Evolutionary conservation across 1,284 basidiomycete species (phyloP).

Genomic region (Sporisorium iseilematis-ciliati): DNA sequence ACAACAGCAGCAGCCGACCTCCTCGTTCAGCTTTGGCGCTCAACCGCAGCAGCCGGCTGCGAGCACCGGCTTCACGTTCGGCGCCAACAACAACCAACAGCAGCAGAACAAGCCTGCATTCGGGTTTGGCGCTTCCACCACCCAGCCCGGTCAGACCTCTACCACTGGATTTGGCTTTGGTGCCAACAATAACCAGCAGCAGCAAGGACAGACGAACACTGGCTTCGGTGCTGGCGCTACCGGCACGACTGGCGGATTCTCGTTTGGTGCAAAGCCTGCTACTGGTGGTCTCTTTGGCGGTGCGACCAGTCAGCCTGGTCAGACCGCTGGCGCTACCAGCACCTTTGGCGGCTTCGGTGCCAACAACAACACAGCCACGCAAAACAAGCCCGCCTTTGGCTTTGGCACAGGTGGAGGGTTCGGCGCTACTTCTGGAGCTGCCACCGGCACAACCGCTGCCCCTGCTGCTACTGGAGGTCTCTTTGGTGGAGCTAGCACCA

Average conservation of each 20-base stretch:
- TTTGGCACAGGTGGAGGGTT: conserved; percentile 57
- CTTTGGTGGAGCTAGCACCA: conserved; percentile 68
- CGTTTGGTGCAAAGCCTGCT: conserved; percentile 57
- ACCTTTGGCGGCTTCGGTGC: conserved; percentile 63
- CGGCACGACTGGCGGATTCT: conserved; percentile 46
- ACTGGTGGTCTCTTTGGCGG: conserved; percentile 74
- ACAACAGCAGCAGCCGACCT: conserved; percentile 53
- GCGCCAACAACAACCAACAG: conserved; percentile 46
- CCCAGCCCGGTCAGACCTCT: conserved; percentile 39
- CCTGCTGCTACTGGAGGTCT: conserved; percentile 70
- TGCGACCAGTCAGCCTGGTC: conserved; percentile 47
- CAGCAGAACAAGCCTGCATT: conserved; percentile 56
- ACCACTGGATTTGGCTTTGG: conserved; percentile 55
- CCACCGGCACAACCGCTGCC: conserved; percentile 45
- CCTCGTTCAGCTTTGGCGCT: conserved; percentile 60
- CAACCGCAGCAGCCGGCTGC: conserved; percentile 66
- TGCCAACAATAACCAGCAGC: conserved; percentile 41
- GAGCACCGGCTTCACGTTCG: conserved; percentile 56
- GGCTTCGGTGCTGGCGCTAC: conserved; percentile 50
- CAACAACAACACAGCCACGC: conserved; percentile 35
- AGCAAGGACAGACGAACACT: conserved; percentile 27
- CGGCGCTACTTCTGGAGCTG: conserved; percentile 42
- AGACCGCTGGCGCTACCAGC: conserved; percentile 50
- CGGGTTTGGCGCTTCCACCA: conserved; percentile 53
- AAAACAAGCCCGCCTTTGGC: conserved; percentile 64